phyloP scores from a whole-genome alignment of 306 rosid genomes.

The Lupinus albus region DNA sequence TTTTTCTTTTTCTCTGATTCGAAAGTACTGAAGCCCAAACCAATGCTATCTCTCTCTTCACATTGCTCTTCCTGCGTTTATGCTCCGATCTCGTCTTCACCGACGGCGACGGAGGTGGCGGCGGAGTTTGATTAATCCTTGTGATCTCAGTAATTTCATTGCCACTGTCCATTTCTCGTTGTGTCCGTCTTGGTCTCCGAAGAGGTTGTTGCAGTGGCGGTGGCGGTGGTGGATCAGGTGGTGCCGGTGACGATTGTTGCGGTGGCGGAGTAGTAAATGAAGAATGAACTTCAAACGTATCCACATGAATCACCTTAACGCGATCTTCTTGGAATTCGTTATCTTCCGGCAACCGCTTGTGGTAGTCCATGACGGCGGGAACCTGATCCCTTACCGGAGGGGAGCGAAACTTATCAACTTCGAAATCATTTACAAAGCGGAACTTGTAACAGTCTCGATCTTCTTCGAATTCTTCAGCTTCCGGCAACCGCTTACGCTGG shows the following conservation, averaged over 20 bases:
- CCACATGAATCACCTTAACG: constrained; percentile 70
- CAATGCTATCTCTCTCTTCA: constrained; percentile 57
- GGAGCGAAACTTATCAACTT: background rate
- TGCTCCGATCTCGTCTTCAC: constrained; percentile 43
- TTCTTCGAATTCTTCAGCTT: background rate
- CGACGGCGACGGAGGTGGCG: constrained; percentile 18
- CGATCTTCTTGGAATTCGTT: background rate
- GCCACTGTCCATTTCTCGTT: constrained; percentile 11
- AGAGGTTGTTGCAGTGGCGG: constrained; percentile 46
- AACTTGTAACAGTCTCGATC: background rate
- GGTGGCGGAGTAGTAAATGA: constrained; percentile 35
- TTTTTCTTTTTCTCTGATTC: constrained; percentile 64
- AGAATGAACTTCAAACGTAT: constrained; percentile 46
- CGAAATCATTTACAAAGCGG: too few relatives aligned
- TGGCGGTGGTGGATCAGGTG: constrained; percentile 49
- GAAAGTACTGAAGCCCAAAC: constrained; percentile 70
- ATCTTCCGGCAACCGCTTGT: constrained; percentile 17
- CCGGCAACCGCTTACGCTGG: constrained; percentile 30
- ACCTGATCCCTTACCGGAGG: constrained; percentile 32
- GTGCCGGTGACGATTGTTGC: constrained; percentile 36
- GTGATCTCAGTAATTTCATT: constrained; percentile 36
- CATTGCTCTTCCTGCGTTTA: constrained; percentile 45
- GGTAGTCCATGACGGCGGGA: constrained; percentile 12
- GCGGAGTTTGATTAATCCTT: constrained; percentile 24
- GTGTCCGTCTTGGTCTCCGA: background rate